Conservation (phyloP, 139 green algal genomes). For the Medakamo hakoo region DNA sequence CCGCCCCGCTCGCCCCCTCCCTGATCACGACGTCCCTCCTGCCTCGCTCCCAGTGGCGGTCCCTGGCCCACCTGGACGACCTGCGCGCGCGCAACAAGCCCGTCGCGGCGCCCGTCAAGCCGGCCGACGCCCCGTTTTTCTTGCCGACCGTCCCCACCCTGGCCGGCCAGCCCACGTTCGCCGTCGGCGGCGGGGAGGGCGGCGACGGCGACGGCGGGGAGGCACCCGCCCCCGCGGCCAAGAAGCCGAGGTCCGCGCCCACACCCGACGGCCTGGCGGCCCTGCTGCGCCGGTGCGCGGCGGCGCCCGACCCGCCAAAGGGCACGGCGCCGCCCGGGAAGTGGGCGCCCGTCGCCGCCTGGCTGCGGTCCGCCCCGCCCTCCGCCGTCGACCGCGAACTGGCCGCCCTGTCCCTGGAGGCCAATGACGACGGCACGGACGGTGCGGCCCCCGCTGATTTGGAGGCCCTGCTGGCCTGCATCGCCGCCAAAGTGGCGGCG, state of each 20-base stretch:
- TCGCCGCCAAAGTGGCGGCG: neutral
- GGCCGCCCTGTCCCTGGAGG: neutral
- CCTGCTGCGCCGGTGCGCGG: neutral
- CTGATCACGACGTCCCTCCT: conserved; percentile 78
- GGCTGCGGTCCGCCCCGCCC: neutral
- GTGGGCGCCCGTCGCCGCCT: neutral
- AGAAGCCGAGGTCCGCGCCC: neutral
- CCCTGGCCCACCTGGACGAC: conserved; percentile 68
- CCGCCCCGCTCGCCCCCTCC: conserved; percentile 38
- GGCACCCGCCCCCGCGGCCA: no score
- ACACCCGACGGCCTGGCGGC: neutral
- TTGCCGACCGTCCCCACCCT: conserved; percentile 56
- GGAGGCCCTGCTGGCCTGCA: neutral
- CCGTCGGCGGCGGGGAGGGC: no score
- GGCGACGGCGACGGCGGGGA: neutral
- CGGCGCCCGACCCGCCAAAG: neutral
- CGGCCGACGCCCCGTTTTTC: conserved; percentile 91
- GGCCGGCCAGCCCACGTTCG: neutral
- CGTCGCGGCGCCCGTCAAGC: conserved; percentile 74
- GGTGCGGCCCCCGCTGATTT: neutral
- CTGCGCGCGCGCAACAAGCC: conserved; percentile 89
- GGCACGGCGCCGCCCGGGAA: no score
- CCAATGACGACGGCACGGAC: neutral
- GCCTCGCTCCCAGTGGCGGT: conserved; percentile 76
- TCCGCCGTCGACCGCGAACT: neutral